Base-by-base conservation (phyloP, 108 stramenopile genomes). In the Fistulifera pelliculosa region DNA sequence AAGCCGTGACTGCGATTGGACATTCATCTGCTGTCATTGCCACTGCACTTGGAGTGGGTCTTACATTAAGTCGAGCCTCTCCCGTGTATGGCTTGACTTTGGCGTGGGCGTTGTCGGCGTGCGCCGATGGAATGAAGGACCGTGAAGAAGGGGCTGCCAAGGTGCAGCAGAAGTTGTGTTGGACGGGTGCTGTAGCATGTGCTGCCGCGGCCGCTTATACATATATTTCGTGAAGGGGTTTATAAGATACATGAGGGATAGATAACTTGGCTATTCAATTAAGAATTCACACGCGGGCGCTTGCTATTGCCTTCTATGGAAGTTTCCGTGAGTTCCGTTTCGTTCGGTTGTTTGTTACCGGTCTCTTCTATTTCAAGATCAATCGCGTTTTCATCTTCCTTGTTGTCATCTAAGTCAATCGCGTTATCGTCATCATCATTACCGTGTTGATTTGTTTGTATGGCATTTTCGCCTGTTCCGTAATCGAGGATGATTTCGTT, bases 71-170 rank as follows among this genome's bases (percentile, higher is more conserved):
- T 22, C 49, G 49, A 18, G 60, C 64, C 6, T 19, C 63, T 38
- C 86, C 86, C 15, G 75, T 69, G 0, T 87, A 77, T 63, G 86
- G 81, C 5, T 17, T 62, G 13, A 69, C 69, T 16, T 55, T 87
- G n/a, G 64, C 74, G n/a, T 87, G 86, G 86, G 81, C 86, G 28
- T 54, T 87, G 52, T 38, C 78, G 23, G 86, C 86, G 19, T 66
- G 65, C 61, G 73, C 73, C 13, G 63, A 64, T 61, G 79, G 79
- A 15, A 77, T 80, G 79, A 49, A 57, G 21, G 7, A 7, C 4
- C 50, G 50, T 35, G 31, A 35, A 6, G 31, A 3, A 8, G 6
- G 6, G 31, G 31, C 31, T 8, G 31, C 31, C 31, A 35, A 35
- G 8, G 31, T 35, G 6, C 3, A 6, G 31, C 31, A 35, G 31